Base-by-base conservation (phyloP, 73 alveolate species). In the Paramecium octaurelia region DNA sequence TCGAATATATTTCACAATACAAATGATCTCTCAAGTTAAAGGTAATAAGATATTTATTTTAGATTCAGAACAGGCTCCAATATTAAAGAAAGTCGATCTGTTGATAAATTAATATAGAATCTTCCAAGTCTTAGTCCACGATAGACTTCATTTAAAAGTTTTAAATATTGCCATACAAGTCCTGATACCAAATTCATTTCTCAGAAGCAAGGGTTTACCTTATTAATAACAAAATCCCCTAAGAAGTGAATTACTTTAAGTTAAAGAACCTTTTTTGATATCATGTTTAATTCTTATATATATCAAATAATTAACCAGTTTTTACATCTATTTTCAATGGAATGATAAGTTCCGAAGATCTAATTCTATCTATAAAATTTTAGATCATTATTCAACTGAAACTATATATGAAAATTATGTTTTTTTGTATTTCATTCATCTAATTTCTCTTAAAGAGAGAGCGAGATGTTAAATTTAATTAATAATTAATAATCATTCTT, bases 101-200 rank as follows among this genome's bases (percentile, higher is more conserved):
- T 64, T 64, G 84, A 64, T 23, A 64, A 64, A 64, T 48, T 64
- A 6, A 64, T 64, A 27, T 64, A 64, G 46, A 31, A 64, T 31
- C 42, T 64, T 64, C 84, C 84, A 64, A 64, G 84, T 27, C 3
- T 64, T 12, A 64, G 84, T 34, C 84, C 84, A 27, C 84, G 84
- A 31, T 31, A 27, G 16, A 31, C 31, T 64, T 64, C 84, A 12
- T 64, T 64, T 64, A 64, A 64, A 64, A 27, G 84, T 34, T 64
- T 64, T 10, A 64, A 64, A 64, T 64, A 64, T 27, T 64, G 84
- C 27, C 84, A 64, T 64, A 64, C 84, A 11, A 64, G 84, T 64
- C 84, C 84, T 27, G 84, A 64, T 64, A 64, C 84, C 29, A 64
- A 64, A 64, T 64, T 64, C 48, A 27, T 64, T 34, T 64, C 84